Evolutionary conservation across 1,284 basidiomycete species (phyloP).

Genomic region (Ustilago hordei): DNA sequence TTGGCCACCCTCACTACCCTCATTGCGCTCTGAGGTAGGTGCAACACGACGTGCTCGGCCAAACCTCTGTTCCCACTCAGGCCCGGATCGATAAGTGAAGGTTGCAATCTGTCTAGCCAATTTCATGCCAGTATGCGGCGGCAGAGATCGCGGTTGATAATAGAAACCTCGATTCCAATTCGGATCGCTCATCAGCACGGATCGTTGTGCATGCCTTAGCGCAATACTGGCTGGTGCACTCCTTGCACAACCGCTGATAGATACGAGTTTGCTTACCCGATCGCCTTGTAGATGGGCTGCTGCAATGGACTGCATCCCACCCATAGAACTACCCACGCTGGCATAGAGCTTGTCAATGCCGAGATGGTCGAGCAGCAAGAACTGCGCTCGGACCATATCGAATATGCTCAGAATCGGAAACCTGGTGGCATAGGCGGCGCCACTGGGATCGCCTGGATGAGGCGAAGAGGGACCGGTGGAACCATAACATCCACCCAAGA

Average conservation of each 20-base stretch:
- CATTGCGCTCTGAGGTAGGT: neutral
- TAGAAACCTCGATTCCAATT: slow-evolving; percentile 99
- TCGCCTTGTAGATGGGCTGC: slow-evolving; percentile 91
- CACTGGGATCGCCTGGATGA: slow-evolving; percentile 75
- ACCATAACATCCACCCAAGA: slow-evolving; percentile 96
- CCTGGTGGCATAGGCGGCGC: slow-evolving; percentile 80
- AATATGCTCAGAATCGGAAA: slow-evolving; percentile 94
- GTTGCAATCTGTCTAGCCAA: slow-evolving; percentile 98
- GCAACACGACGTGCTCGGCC: slow-evolving; percentile 78
- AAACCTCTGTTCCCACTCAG: slow-evolving; percentile 98
- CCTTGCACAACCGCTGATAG: slow-evolving; percentile 92
- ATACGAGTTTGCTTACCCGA: slow-evolving; percentile 87
- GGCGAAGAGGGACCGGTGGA: slow-evolving; percentile 90
- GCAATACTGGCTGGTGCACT: slow-evolving; percentile 92
- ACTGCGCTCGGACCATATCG: slow-evolving; percentile 95
- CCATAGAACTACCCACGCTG: slow-evolving; percentile 93
- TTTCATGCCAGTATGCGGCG: slow-evolving; percentile 98
- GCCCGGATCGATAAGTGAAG: slow-evolving; percentile 97
- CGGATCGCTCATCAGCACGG: slow-evolving; percentile 96
- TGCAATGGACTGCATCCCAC: slow-evolving; percentile 97
- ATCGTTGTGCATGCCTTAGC: slow-evolving; percentile 94
- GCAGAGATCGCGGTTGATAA: slow-evolving; percentile 81
- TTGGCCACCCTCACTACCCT: slow-evolving; percentile 8
- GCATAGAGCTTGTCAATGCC: slow-evolving; percentile 89
- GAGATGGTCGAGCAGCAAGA: slow-evolving; percentile 84